Percentiles rank a stretch among this genome's conserved stretches.
phyloP scores from a whole-genome alignment of 2,329 filamentous ascomycete species.

The Aureobasidium sp. region DNA sequence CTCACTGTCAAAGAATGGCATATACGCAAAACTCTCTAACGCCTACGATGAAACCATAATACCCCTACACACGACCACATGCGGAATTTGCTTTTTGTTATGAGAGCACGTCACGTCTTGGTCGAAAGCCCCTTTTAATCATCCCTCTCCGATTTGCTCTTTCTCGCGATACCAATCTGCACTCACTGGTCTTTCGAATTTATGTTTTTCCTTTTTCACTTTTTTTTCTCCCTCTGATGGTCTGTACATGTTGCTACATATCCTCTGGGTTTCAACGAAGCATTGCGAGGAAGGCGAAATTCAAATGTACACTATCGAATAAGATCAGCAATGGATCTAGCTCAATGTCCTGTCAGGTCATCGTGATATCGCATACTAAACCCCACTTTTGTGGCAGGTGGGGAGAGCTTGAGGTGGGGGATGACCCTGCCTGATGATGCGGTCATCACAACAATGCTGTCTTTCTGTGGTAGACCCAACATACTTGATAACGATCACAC shows the following conservation, averaged over 20 bases:
- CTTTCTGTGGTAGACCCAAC: too few species aligned
- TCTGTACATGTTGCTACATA: background rate
- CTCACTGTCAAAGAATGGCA: background rate
- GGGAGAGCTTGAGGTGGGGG: background rate
- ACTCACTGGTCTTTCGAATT: background rate
- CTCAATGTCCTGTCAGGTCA: background rate
- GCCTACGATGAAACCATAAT: conserved; percentile 3
- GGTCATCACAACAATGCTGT: background rate
- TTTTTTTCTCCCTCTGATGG: background rate
- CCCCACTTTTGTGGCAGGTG: background rate
- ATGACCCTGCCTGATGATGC: background rate
- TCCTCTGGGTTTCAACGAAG: background rate
- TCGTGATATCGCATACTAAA: background rate
- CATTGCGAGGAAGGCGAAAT: background rate
- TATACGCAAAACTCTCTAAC: background rate
- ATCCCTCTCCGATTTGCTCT: background rate
- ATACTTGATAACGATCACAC: too few species aligned
- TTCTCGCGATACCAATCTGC: background rate
- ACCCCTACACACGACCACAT: background rate
- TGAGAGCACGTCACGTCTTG: background rate
- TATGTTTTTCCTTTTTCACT: background rate
- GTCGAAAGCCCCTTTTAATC: background rate
- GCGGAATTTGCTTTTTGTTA: background rate
- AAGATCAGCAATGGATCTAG: background rate
- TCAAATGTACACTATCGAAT: background rate